Percentiles rank a stretch among this genome's conserved stretches.
Evolutionary conservation across 257 asterid genomes (phyloP).

Genomic region (Solanum chiquidenum): DNA sequence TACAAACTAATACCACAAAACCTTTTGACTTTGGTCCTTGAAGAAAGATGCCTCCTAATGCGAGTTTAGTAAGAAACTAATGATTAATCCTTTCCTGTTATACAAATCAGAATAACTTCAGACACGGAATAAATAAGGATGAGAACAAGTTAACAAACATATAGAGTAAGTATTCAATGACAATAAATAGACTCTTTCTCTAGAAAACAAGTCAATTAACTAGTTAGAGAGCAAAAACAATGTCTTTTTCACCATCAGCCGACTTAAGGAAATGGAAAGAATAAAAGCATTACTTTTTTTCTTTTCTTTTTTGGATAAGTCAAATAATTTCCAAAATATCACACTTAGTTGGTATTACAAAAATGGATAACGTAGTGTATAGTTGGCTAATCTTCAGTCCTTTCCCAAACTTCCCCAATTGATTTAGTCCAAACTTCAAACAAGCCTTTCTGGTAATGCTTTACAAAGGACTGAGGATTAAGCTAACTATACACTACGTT

Average conservation of each 20-base stretch:
- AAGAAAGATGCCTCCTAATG: not conserved
- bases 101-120: not conserved
- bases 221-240: not conserved
- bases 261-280: not conserved
- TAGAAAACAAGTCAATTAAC: not conserved
- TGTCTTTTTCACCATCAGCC: not conserved
- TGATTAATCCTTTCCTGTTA: not conserved
- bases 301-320: not conserved
- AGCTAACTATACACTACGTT: not conserved
- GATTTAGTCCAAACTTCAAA: not conserved
- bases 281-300: not conserved
- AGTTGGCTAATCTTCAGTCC: not conserved
- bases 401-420: not conserved
- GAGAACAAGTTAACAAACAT: not conserved
- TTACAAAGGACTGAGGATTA: not conserved
- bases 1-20: not conserved
- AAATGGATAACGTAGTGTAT: not conserved
- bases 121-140: not conserved
- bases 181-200: not conserved
- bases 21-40: not conserved
- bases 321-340: not conserved
- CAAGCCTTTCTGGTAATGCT: not conserved
- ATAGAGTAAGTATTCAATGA: not conserved
- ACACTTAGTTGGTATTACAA: not conserved
- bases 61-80: not conserved